phyloP scores from a whole-genome alignment of 345 rosid species.

The Euphorbia tirucalli region DNA sequence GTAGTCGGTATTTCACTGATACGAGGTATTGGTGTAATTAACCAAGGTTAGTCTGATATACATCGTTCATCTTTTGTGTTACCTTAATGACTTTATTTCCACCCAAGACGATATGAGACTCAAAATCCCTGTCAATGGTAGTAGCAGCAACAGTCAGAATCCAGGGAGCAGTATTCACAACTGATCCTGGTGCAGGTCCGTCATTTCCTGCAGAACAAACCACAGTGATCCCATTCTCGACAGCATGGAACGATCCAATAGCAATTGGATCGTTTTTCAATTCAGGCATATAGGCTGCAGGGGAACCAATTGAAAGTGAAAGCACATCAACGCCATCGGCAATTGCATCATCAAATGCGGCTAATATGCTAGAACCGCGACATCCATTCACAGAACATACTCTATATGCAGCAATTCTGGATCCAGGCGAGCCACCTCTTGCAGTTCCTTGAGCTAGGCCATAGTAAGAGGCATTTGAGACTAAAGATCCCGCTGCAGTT shows the following conservation, averaged over 20 bases:
- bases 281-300: conserved; percentile 26
- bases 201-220: conserved; percentile 83
- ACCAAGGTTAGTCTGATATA: too few species aligned
- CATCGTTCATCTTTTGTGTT: too few species aligned
- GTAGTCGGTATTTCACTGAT: too few species aligned
- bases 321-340: conserved; percentile 68
- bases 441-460: conserved; percentile 74
- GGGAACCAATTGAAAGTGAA: conserved; percentile 68
- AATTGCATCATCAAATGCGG: conserved; percentile 76
- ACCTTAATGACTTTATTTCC: conserved; percentile 62
- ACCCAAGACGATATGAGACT: conserved; percentile 67
- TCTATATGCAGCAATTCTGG: conserved; percentile 69
- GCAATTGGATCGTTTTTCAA: conserved; percentile 57
- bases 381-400: conserved; percentile 61
- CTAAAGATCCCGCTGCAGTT: conserved; percentile 63
- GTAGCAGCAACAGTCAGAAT: conserved; percentile 77
- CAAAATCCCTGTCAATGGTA: conserved; percentile 77
- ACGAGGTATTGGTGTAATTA: too few species aligned
- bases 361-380: conserved; percentile 57
- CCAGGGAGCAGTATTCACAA: conserved; percentile 79
- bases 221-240: conserved; percentile 62
- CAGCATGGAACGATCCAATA: conserved; percentile 78
- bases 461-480: conserved; percentile 61
- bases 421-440: conserved; percentile 63
- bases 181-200: conserved; percentile 52